These are phyloP conservation scores for Fusarium oxysporum DNA, from an alignment of 2,329 filamentous ascomycete species.

Conservation along the genomic window DNA sequence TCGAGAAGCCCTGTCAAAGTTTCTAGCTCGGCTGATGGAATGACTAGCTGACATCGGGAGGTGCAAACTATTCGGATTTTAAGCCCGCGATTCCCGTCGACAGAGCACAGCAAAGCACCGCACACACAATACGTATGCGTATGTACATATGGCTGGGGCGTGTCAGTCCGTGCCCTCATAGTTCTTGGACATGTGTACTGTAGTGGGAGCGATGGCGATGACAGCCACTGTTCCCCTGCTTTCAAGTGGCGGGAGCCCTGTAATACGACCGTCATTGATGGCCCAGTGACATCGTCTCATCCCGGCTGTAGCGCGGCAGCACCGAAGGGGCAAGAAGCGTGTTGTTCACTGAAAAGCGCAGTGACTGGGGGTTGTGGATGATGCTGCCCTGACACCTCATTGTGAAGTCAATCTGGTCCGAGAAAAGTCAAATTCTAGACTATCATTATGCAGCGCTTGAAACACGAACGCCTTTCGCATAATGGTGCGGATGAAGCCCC, in stretches of 20 bases:
- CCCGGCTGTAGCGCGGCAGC: constrained; percentile 37
- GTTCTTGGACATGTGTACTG: neutral
- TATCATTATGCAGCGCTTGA: neutral
- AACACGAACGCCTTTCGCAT: constrained; percentile 1
- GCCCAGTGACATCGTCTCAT: constrained; percentile 20
- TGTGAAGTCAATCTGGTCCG: constrained; percentile 13
- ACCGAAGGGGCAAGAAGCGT: constrained; percentile 27
- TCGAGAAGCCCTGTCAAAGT: constrained; percentile 44
- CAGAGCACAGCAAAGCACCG: neutral
- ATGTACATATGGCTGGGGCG: constrained; percentile 1
- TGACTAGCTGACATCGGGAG: constrained; percentile 4
- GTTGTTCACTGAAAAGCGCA: constrained; percentile 13
- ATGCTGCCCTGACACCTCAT: constrained; percentile 41
- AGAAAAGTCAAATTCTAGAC: constrained; percentile 10
- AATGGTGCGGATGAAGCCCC: neutral
- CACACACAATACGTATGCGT: neutral
- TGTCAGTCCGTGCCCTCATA: constrained; percentile 7
- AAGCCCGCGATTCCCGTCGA: constrained; percentile 1
- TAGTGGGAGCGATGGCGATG: neutral
- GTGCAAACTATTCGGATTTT: neutral
- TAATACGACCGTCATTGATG: constrained; percentile 32
- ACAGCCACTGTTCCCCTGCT: constrained; percentile 21
- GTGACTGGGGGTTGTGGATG: constrained; percentile 22
- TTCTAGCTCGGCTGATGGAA: constrained; percentile 41
- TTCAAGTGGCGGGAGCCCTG: constrained; percentile 25